These are phyloP conservation scores for Cytospora piceicola DNA, from an alignment of 2,329 filamentous ascomycete species.

Conservation along the genomic window DNA sequence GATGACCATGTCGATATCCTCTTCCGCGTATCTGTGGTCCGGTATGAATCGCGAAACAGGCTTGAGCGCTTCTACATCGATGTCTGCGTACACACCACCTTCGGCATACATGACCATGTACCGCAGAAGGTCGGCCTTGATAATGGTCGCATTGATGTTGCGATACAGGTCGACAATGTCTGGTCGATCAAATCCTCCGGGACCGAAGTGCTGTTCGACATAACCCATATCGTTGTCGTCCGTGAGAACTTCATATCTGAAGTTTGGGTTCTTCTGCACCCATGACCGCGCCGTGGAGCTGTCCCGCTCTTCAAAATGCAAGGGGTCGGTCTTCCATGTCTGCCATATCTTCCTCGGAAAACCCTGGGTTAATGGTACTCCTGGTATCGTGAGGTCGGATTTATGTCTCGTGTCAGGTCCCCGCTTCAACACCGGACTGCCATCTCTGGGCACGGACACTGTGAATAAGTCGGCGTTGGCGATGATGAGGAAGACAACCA, in stretches of 20 bases:
- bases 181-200: conserved; percentile 65
- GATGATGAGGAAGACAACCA: conserved; percentile 51
- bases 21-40: conserved; percentile 62
- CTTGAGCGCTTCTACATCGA: conserved; percentile 48
- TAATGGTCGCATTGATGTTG: conserved; percentile 64
- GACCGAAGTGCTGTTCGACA: conserved; percentile 69
- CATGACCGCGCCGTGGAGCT: conserved; percentile 64
- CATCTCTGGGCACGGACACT: conserved; percentile 17
- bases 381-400: conserved; percentile 30
- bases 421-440: conserved; percentile 35
- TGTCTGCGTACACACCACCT: conserved; percentile 56
- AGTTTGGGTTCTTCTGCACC: conserved; percentile 66
- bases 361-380: conserved; percentile 16
- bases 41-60: conserved; percentile 59
- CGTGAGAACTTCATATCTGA: conserved; percentile 71
- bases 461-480: conserved; percentile 49
- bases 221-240: conserved; percentile 70
- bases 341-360: conserved; percentile 77
- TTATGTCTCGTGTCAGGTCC: conserved; percentile 29
- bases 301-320: conserved; percentile 68
- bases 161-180: conserved; percentile 68
- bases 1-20: conserved; percentile 72
- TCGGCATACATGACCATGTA: conserved; percentile 71
- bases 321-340: conserved; percentile 72
- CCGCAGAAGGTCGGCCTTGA: conserved; percentile 68